Evolutionary conservation across 2,329 filamentous ascomycete genomes (phyloP), one percentile per base, ranked within the genome.

Genomic region (Metarhizium sp.): DNA sequence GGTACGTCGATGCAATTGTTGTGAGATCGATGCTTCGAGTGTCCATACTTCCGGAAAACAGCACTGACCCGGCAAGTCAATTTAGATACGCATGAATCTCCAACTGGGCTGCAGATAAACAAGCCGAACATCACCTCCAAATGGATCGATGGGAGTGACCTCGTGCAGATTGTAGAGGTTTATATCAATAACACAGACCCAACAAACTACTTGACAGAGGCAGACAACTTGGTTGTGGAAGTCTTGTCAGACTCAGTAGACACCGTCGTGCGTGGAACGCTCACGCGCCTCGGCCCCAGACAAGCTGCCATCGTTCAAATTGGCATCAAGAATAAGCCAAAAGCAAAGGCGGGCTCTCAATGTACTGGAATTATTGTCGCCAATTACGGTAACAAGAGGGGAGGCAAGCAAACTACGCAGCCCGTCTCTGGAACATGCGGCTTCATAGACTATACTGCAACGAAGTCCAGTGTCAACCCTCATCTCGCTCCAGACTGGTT

Each of bases 401-500:
- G n/a, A 18, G 13, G 45, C 43, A 51, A 30, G n/a, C 38, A 52
- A 29, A 50, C 16, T n/a, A 38, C 13, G 18, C 32, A 29, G 14
- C 8, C 42, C 47, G 10, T 55, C 36, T 54, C 50, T n/a, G 47
- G 52, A 34, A 42, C 47, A 38, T 54, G 57, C 50, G 40, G 49
- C 29, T 29, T 51, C 40, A 47, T 10, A 16, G 48, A 55, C 40
- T 55, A 46, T n/a, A n/a, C 16, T 18, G 53, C 25, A 18, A 45
- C 38, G 14, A 34, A 46, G 8, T 29, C 36, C 10, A 38, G 48
- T 30, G 45, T 55, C 13, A 36, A 55, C 4, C 18, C 38, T 32
- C 47, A 50, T 36, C 7, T 36, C 16, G 25, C 25, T 29, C 40
- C 53, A 29, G 36, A 55, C 18, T 82, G 80, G 80, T 83, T 75